Percentiles rank a stretch among this genome's conserved stretches.
phyloP scores from a whole-genome alignment of 1,139 yeast species.

The Nakaseomyces delphensis region DNA sequence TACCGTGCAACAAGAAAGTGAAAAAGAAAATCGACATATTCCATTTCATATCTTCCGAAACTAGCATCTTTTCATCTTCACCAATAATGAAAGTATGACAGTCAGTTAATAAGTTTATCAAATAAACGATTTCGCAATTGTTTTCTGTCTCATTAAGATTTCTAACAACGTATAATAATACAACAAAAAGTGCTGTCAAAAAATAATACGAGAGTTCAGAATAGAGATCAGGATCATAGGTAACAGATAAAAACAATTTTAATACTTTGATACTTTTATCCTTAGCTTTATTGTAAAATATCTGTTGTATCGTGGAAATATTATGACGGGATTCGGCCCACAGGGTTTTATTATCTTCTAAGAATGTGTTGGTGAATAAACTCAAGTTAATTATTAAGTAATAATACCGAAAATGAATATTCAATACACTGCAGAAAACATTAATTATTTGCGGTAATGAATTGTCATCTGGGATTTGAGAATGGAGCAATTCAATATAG shows the following conservation, averaged over 20 bases:
- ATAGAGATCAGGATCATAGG: constrained; percentile 18
- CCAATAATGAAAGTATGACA: constrained; percentile 10
- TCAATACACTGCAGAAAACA: constrained; percentile 19
- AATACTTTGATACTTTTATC: constrained; percentile 14
- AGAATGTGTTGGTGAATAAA: constrained; percentile 16
- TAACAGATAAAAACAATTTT: constrained; percentile 14
- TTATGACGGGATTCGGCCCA: constrained; percentile 13
- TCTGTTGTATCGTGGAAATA: constrained; percentile 5
- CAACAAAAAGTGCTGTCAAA: constrained; percentile 18
- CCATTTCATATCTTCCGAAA: constrained; percentile 20
- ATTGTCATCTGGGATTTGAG: constrained; percentile 15
- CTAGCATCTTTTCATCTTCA: constrained; percentile 10
- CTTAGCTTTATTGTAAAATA: constrained; percentile 1
- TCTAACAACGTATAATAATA: constrained; percentile 16
- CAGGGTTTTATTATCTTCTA: constrained; percentile 17
- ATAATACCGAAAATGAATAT: constrained; percentile 18
- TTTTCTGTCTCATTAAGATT: constrained; percentile 1
- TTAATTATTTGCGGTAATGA: constrained; percentile 18
- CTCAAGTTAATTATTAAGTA: constrained; percentile 15
- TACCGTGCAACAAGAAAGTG: constrained; percentile 14
- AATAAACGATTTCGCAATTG: constrained; percentile 11
- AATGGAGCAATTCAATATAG: constrained; percentile 17
- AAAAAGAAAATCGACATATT: constrained; percentile 16
- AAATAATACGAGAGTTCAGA: constrained; percentile 18
- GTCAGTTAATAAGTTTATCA: constrained; percentile 11